Percentiles rank a stretch among this genome's conserved stretches.
Conservation (phyloP, 129 eudicot species). For the Lactuca saligna region DNA sequence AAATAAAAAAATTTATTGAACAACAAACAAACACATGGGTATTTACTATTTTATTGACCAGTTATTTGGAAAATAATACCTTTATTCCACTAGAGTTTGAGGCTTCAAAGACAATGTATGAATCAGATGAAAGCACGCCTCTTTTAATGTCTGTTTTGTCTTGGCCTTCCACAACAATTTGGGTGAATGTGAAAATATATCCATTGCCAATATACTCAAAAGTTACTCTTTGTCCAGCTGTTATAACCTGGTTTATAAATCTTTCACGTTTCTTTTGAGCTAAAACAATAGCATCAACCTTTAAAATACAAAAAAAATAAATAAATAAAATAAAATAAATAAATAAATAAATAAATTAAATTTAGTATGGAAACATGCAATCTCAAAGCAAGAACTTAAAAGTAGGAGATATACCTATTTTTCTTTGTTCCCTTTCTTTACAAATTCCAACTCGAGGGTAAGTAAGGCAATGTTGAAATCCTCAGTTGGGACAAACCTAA, state of each 20-base stretch:
- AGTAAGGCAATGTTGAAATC: conserved; percentile 76
- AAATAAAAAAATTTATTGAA: conserved; percentile 3
- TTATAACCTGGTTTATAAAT: conserved; percentile 80
- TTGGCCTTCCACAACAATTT: conserved; percentile 74
- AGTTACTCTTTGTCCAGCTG: conserved; percentile 84
- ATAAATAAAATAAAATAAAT: too few relatives aligned
- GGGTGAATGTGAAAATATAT: conserved; percentile 75
- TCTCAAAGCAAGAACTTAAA: conserved; percentile 7
- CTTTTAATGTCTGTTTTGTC: conserved; percentile 69
- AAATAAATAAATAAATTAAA: too few relatives aligned
- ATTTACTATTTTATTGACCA: background rate
- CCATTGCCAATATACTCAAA: conserved; percentile 80
- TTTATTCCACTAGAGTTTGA: conserved; percentile 81
- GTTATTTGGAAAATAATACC: conserved; percentile 36
- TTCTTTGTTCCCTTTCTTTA: conserved; percentile 75
- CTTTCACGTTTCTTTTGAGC: conserved; percentile 64
- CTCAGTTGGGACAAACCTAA: conserved; percentile 80
- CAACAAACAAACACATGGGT: background rate
- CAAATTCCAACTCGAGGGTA: conserved; percentile 88
- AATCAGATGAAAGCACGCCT: conserved; percentile 77
- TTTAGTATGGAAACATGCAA: conserved; percentile 3
- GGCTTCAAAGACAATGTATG: conserved; percentile 93
- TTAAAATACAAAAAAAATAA: conserved; percentile 14
- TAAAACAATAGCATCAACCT: conserved; percentile 83
- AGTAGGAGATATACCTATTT: conserved; percentile 50